Percentiles rank a stretch among this genome's conserved stretches.
These are phyloP conservation scores for Pestalotiopsis sp. DNA, from an alignment of 2,329 filamentous ascomycete species.

Conservation along the genomic window DNA sequence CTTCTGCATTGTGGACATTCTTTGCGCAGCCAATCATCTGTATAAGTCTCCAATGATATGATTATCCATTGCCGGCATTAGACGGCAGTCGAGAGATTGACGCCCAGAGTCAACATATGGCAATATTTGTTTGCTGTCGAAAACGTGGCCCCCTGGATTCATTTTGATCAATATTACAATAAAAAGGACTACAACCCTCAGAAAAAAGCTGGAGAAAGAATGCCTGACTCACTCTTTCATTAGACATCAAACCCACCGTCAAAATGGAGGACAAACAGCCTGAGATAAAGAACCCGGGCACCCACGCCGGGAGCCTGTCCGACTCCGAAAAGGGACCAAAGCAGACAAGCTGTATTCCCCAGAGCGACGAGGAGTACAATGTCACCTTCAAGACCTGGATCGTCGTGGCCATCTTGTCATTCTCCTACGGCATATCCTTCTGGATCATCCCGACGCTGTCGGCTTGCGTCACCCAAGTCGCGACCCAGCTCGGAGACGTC, in stretches of 20 bases:
- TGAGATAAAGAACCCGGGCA: not conserved
- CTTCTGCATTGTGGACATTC: not conserved
- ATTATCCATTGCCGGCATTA: not conserved
- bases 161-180: not conserved
- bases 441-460: conserved; percentile 39
- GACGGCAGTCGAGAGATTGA: not conserved
- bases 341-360: conserved; percentile 26
- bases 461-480: conserved; percentile 30
- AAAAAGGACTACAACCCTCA: not conserved
- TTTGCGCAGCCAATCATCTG: not conserved
- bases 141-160: not conserved
- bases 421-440: conserved; percentile 40
- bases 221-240: not conserved
- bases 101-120: not conserved
- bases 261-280: not conserved
- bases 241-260: not conserved
- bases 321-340: conserved; percentile 9
- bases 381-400: conserved; percentile 44
- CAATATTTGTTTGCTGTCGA: not conserved
- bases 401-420: conserved; percentile 37
- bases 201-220: not conserved
- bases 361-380: conserved; percentile 36
- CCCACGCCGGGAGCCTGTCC: not conserved
- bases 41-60: not conserved
- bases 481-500: conserved; percentile 36